Conservation (phyloP, 2,329 filamentous ascomycete species). For the Monosporascus sp. region DNA sequence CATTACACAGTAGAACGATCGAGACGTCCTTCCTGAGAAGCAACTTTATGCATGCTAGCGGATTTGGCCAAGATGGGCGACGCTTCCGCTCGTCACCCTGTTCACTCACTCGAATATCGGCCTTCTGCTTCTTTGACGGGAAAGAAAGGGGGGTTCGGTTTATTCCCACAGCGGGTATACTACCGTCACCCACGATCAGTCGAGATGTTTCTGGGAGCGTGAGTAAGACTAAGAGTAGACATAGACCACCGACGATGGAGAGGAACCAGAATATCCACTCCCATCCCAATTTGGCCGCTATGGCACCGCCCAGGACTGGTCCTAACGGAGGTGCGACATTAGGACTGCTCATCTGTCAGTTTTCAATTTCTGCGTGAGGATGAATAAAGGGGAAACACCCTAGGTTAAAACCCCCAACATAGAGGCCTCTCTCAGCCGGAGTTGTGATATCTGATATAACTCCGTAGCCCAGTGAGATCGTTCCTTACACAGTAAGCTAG, state of each 20-base stretch:
- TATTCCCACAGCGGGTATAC: constrained; percentile 6
- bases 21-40: constrained; percentile 5
- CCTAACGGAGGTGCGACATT: constrained; percentile 29
- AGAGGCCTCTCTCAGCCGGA: constrained; percentile 45
- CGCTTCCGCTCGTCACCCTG: neutral
- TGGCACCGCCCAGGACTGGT: constrained; percentile 42
- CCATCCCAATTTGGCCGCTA: constrained; percentile 44
- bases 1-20: constrained; percentile 14
- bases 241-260: constrained; percentile 28
- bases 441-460: constrained; percentile 48
- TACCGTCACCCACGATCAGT: constrained; percentile 9
- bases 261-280: constrained; percentile 45
- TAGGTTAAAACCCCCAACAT: constrained; percentile 37
- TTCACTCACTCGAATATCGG: neutral
- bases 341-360: constrained; percentile 11
- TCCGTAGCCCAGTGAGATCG: constrained; percentile 36
- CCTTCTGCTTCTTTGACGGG: neutral
- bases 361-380: constrained; percentile 12
- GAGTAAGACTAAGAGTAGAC: constrained; percentile 31
- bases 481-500: constrained; percentile 4
- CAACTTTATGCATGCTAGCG: constrained; percentile 8
- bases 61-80: constrained; percentile 6
- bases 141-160: constrained; percentile 5
- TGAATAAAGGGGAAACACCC: constrained; percentile 10
- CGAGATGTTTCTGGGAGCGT: constrained; percentile 33